Base-by-base conservation (phyloP, 345 rosid genomes). In the Brassica incana region DNA sequence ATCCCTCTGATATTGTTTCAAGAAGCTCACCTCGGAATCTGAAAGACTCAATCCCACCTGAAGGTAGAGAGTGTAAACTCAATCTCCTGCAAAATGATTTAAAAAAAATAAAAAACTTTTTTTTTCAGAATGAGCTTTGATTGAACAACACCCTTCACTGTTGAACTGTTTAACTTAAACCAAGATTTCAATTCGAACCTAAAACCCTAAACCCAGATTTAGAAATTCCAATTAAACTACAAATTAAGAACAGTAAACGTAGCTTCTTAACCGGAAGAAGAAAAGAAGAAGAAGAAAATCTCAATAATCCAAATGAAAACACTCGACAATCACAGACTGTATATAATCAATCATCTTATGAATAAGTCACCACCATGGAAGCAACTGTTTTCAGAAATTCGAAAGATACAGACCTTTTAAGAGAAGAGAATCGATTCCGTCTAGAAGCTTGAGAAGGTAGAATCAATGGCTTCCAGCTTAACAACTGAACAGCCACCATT, bases 401-500 rank as follows among this genome's bases (percentile, higher is more conserved):
- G 56, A 48, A 71, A 87, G 67, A 18, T 14, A 40, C 14, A 74
- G 58, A 87, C 92, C 89, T 83, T 64, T 70, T 74, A 14, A 69
- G 38, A 65, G 83, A 64, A 8, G 79, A 8, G 58, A 36, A 9
- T 54, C n/a, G 86, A 74, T 30, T 56, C 10, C 63, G 72, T 14
- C 30, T 27, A 5, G 77, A 20, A 71, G 75, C 15, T 65, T 43
- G 81, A 11, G 76, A 73, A 63, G 86, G 74, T 3, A 80, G 74
- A 70, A 85, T 60, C 86, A 81, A 86, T 27, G 87, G 82, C 58
- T 70, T 84, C 73, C 80, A 83, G 84, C 83, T 72, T 66, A 77
- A 81, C 45, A 87, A 50, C 72, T 80, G 90, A 75, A 78, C 48
- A 58, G 67, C 78, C 77, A 80, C 38, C 92, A 87, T 85, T 33